Percentiles rank a stretch among this genome's conserved stretches.
These are phyloP conservation scores for Penicillium fimorum DNA, from an alignment of 495 filamentous ascomycete species.

Conservation along the genomic window DNA sequence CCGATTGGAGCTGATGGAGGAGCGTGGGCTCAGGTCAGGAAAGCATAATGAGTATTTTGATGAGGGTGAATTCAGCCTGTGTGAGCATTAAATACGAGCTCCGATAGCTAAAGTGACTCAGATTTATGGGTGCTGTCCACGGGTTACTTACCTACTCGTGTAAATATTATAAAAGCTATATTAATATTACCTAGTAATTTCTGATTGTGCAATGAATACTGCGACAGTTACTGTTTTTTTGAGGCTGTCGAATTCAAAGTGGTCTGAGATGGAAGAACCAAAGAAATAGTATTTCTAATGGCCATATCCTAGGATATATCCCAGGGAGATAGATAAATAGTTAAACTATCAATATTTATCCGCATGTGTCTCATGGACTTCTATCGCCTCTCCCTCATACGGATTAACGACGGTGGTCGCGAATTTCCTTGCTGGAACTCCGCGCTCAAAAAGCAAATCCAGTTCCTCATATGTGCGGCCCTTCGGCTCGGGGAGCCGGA, in stretches of 20 bases:
- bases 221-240: neutral
- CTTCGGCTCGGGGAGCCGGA: conserved; percentile 64
- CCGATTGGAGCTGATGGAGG: conserved; percentile 49
- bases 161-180: too few relatives aligned
- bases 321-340: neutral
- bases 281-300: neutral
- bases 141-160: neutral
- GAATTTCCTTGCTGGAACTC: conserved; percentile 41
- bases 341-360: conserved; percentile 5
- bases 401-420: conserved; percentile 13
- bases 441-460: conserved; percentile 45
- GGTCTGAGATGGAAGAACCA: neutral
- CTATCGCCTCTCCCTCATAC: conserved; percentile 9
- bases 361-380: conserved; percentile 9
- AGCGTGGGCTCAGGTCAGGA: conserved; percentile 28
- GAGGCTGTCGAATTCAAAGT: neutral
- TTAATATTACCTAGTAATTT: neutral
- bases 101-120: neutral
- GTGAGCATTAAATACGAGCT: conserved; percentile 23
- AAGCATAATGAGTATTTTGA: conserved; percentile 22
- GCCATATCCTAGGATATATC: neutral
- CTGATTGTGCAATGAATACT: neutral
- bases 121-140: neutral
- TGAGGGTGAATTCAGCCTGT: conserved; percentile 24
- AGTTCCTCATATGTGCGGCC: conserved; percentile 63